Evolutionary conservation across 176 grass and related monocot genomes (phyloP).

Genomic region (Thalia dealbata): DNA sequence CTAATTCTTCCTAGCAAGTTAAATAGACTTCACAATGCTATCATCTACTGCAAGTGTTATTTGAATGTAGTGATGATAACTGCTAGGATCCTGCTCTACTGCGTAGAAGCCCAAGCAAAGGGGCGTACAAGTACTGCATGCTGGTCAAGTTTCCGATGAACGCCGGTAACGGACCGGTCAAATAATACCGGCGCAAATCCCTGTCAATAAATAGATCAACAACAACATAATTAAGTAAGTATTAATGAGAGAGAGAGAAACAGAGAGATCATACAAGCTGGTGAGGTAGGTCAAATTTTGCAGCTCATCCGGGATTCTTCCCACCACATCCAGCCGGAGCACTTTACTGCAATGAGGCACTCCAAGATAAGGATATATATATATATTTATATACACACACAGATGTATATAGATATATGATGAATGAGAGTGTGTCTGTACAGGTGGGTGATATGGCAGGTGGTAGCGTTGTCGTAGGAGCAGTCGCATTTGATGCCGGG

Average conservation of each 20-base stretch:
- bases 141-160: constrained; percentile 50
- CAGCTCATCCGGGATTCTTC: neutral
- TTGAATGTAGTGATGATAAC: no score
- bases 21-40: no score
- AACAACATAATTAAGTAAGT: no score
- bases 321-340: neutral
- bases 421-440: neutral
- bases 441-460: neutral
- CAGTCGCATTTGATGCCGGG: constrained; percentile 60
- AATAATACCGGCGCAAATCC: constrained; percentile 36
- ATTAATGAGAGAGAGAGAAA: neutral
- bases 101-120: neutral
- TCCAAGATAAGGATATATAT: neutral
- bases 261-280: no score
- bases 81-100: no score
- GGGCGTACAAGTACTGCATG: constrained; percentile 58
- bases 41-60: no score
- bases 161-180: constrained; percentile 63
- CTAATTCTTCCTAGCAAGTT: no score
- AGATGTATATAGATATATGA: no score
- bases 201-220: constrained; percentile 23
- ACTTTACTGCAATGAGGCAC: neutral
- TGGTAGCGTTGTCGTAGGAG: neutral
- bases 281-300: no score
- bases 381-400: no score